A percentile compares a stretch with the other conserved stretches of the same genome.
Conservation (phyloP, 768 basidiomycete species). For the Pleurotus platypus region DNA sequence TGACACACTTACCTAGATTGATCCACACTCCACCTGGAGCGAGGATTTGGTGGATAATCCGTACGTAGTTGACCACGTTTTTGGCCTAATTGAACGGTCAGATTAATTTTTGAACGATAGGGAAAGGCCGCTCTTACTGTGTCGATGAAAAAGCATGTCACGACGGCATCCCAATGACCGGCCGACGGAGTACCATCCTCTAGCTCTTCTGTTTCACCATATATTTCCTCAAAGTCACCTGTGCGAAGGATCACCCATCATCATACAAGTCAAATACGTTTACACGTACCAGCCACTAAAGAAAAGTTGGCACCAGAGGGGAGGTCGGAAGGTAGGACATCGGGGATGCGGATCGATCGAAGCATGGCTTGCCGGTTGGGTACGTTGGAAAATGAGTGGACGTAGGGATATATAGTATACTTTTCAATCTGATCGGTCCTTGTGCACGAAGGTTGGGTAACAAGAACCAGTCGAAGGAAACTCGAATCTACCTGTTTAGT, state of each 20-base stretch:
- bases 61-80: slow-evolving; percentile 87
- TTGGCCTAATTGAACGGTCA: slow-evolving; percentile 58
- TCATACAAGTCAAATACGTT: neutral
- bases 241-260: slow-evolving; percentile 9
- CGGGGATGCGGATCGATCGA: slow-evolving; percentile 70
- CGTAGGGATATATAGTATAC: slow-evolving; percentile 81
- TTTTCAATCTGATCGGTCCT: slow-evolving; percentile 66
- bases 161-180: slow-evolving; percentile 82
- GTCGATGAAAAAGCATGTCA: slow-evolving; percentile 98
- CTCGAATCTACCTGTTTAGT: slow-evolving; percentile 65
- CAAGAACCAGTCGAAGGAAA: neutral
- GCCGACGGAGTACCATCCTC: slow-evolving; percentile 61
- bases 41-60: slow-evolving; percentile 80
- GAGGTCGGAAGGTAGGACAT: slow-evolving; percentile 75
- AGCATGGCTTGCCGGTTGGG: slow-evolving; percentile 58
- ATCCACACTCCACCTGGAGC: slow-evolving; percentile 90
- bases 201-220: slow-evolving; percentile 47
- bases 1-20: slow-evolving; percentile 61
- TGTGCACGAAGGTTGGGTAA: slow-evolving; percentile 7
- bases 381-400: slow-evolving; percentile 90
- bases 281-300: slow-evolving; percentile 71
- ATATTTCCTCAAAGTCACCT: slow-evolving; percentile 94
- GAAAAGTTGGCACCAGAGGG: slow-evolving; percentile 68
- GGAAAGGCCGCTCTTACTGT: slow-evolving; percentile 49
- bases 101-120: neutral